phyloP scores from a whole-genome alignment of 2,329 filamentous ascomycete genomes.

The Diaporthe eres region DNA sequence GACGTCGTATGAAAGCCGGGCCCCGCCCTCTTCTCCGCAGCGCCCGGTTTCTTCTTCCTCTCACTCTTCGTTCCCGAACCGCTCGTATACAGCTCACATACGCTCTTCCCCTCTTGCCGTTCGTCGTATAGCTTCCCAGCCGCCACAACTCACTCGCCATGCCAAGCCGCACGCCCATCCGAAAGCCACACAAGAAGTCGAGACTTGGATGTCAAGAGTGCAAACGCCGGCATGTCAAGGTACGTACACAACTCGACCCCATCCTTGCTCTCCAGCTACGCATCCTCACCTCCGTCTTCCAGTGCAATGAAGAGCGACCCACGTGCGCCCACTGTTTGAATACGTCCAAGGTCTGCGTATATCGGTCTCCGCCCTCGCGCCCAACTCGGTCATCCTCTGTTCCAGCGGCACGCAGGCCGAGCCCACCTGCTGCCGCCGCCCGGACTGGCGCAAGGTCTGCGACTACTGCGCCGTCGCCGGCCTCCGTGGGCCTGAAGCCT shows the following conservation, averaged over 20 bases:
- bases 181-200: conserved; percentile 20
- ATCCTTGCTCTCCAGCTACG: background rate
- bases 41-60: background rate
- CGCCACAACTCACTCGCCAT: background rate
- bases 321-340: background rate
- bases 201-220: background rate
- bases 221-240: conserved; percentile 1
- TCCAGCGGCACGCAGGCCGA: background rate
- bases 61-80: background rate
- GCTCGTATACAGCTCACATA: background rate
- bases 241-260: background rate
- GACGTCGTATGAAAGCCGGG: conserved; percentile 9
- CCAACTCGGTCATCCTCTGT: background rate
- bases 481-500: background rate
- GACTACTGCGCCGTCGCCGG: background rate
- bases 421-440: background rate
- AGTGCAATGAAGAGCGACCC: conserved; percentile 4
- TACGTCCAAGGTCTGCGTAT: background rate
- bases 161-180: background rate
- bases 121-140: background rate
- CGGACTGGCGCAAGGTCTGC: conserved; percentile 4
- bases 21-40: background rate
- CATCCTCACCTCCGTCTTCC: background rate
- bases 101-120: background rate
- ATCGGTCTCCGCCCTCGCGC: background rate